Evolutionary conservation across 2,329 filamentous ascomycete genomes (phyloP).

Genomic region (Diaporthe sp.): DNA sequence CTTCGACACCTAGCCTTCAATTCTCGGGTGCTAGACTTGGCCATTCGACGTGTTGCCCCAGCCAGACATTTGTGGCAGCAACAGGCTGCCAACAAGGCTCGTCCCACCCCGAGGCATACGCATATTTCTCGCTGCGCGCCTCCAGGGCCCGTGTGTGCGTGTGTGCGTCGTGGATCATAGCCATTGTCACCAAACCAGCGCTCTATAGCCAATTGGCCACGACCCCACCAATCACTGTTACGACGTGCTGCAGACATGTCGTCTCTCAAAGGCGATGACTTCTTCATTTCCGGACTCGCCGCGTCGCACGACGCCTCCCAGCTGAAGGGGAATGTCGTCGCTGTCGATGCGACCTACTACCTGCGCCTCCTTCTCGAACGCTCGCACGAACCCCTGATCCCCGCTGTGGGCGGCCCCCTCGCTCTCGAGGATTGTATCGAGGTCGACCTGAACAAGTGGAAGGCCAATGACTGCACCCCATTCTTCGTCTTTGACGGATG

Average conservation of each 20-base stretch:
- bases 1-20: background rate
- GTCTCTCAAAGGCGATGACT: slow-evolving; percentile 40
- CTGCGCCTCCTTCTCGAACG: slow-evolving; percentile 83
- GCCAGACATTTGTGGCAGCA: slow-evolving; percentile 27
- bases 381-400: slow-evolving; percentile 87
- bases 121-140: background rate
- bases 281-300: slow-evolving; percentile 39
- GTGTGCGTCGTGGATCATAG: background rate
- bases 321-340: slow-evolving; percentile 81
- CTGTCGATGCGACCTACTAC: slow-evolving; percentile 92
- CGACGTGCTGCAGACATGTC: slow-evolving; percentile 28
- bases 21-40: background rate
- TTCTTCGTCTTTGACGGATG: slow-evolving; percentile 95
- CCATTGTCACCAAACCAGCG: background rate
- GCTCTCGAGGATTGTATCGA: slow-evolving; percentile 83
- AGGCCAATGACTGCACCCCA: slow-evolving; percentile 78
- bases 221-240: background rate
- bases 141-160: background rate
- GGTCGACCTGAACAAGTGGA: slow-evolving; percentile 81
- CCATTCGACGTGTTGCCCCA: background rate
- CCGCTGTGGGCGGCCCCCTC: slow-evolving; percentile 90
- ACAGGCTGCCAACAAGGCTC: slow-evolving; percentile 24
- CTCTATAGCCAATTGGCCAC: background rate
- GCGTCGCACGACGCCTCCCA: slow-evolving; percentile 72
- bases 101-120: slow-evolving; percentile 10